phyloP scores from a whole-genome alignment of 1,139 yeast genomes.

The Wickerhamomyces sp. region DNA sequence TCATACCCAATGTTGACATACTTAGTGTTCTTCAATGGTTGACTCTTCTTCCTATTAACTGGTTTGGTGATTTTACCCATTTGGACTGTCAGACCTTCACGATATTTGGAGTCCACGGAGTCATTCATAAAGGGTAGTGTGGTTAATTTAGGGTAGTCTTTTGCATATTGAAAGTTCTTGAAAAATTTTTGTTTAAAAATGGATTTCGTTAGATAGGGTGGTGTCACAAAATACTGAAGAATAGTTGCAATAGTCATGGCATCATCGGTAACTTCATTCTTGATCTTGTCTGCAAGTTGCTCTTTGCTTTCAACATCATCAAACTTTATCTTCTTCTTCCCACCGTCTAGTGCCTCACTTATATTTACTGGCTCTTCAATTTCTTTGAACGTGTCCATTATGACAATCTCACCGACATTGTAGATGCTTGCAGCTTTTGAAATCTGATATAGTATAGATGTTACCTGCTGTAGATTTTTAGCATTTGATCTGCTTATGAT shows the following conservation, averaged over 20 bases:
- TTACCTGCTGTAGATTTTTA: slow-evolving; percentile 64
- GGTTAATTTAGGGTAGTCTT: slow-evolving; percentile 64
- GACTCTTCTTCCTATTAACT: slow-evolving; percentile 35
- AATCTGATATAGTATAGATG: slow-evolving; percentile 69
- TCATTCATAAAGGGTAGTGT: slow-evolving; percentile 71
- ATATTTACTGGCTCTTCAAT: slow-evolving; percentile 20
- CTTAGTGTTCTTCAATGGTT: slow-evolving; percentile 56
- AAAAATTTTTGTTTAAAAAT: slow-evolving; percentile 46
- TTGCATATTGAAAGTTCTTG: slow-evolving; percentile 59
- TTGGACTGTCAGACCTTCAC: slow-evolving; percentile 72
- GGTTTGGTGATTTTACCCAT: slow-evolving; percentile 41
- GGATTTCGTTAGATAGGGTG: slow-evolving; percentile 69
- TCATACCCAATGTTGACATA: slow-evolving; percentile 71
- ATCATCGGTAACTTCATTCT: slow-evolving; percentile 29
- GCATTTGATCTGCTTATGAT: slow-evolving; percentile 51
- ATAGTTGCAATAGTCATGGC: slow-evolving; percentile 62
- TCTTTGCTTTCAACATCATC: slow-evolving; percentile 30
- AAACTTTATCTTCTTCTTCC: slow-evolving; percentile 35
- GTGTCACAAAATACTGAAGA: slow-evolving; percentile 80
- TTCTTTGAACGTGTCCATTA: slow-evolving; percentile 47
- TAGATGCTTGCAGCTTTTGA: slow-evolving; percentile 71
- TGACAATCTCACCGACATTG: slow-evolving; percentile 67
- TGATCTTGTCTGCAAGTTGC: slow-evolving; percentile 18
- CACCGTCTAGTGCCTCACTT: slow-evolving; percentile 8
- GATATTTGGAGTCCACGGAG: slow-evolving; percentile 25